Evolutionary conservation across 2,329 filamentous ascomycete genomes (phyloP).

Genomic region (Capronia americana): DNA sequence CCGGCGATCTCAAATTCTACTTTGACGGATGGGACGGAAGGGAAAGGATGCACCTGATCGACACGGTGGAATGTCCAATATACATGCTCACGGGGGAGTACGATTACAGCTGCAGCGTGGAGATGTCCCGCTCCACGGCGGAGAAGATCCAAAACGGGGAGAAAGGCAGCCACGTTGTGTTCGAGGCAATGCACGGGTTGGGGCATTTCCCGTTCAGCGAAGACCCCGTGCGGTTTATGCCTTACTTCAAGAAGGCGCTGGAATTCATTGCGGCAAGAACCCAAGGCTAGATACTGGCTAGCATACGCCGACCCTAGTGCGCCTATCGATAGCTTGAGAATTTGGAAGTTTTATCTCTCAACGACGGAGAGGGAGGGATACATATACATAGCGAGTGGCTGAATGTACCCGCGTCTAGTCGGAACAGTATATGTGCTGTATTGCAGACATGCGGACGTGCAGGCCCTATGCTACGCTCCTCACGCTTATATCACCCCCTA

Average conservation of each 20-base stretch:
- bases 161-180: slow-evolving; percentile 16
- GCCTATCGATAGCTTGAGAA: background rate
- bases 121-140: slow-evolving; percentile 30
- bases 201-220: slow-evolving; percentile 38
- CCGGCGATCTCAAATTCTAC: slow-evolving; percentile 59
- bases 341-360: background rate
- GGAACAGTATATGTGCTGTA: background rate
- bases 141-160: slow-evolving; percentile 32
- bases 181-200: slow-evolving; percentile 35
- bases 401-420: background rate
- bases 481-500: background rate
- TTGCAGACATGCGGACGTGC: background rate
- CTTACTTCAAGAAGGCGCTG: slow-evolving; percentile 31
- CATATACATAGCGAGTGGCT: background rate
- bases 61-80: slow-evolving; percentile 57
- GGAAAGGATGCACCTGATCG: slow-evolving; percentile 51
- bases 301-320: background rate
- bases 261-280: slow-evolving; percentile 23
- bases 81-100: slow-evolving; percentile 57
- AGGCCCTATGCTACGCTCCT: background rate
- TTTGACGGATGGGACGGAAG: slow-evolving; percentile 59
- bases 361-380: background rate
- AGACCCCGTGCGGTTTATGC: slow-evolving; percentile 32
- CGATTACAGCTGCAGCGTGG: slow-evolving; percentile 34
- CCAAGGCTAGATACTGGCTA: background rate